Evolutionary conservation across 2,329 filamentous ascomycete species (phyloP), one percentile per base, ranked within the genome.

Genomic region (Apiospora pterosperma): DNA sequence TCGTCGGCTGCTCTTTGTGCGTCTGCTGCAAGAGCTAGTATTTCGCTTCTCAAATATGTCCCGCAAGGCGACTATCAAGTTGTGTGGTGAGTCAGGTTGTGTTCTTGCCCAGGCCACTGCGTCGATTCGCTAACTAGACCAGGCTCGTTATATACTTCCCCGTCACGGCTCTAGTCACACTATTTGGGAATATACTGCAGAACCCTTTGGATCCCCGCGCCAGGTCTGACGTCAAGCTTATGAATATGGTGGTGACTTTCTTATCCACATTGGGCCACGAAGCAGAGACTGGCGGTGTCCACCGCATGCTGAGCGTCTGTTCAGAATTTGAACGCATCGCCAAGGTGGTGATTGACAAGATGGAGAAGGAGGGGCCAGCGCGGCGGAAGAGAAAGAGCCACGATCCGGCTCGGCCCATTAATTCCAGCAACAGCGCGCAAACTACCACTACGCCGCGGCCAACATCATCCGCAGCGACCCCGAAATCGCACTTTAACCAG

Each of bases 271-370:
- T 99, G 14, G 92, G 92, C n/a, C 87, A 91, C 39, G 95, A 98
- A 71, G 92, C 94, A 68, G 92, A 93, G 64, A 96, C 94, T 65
- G 92, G 93, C 48, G 94, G 92, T 71, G 92, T 98, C 5, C 92
- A 93, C 75, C 91, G 96, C 61, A 98, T 98, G 93, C 86, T 97
- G 21, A 91, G 90, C 28, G 90, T 98, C 1, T 98, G 95, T 76
- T 88, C 92, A n/a, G 96, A 99, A 73, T 99, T 99, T 71, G 94
- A 97, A 76, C 89, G 96, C 65, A 97, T 99, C 68, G 93, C 93
- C 39, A 92, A 90, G 73, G 88, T 93, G 3, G 93, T 97, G 10
- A 89, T 98, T 58, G 95, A 98, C 66, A 97, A 94, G 76, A 88
- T 92, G 0, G 95, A 98, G 74, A 93, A 91, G 72, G 95, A 98